Base-by-base conservation (phyloP, 345 rosid species). In the Leavenworthia alabamica region DNA sequence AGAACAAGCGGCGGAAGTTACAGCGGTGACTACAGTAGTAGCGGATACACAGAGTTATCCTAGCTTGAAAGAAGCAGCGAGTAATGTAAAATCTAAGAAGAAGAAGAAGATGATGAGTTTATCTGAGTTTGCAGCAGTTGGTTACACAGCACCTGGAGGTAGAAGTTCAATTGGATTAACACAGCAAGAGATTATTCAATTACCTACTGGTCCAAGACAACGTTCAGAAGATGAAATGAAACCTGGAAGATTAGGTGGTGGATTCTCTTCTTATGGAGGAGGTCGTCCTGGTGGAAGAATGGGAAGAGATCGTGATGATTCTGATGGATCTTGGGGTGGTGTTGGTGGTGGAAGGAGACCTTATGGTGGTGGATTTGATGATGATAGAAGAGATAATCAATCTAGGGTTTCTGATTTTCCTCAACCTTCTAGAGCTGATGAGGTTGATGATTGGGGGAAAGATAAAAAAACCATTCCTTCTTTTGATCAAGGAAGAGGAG, bases 201-300 rank as follows among this genome's bases (percentile, higher is more conserved):
- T 93, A 10, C 99, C 97, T 0, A 89, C 94, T 11, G 90, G 94
- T 20, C 99, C 99, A 7, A 87, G 80, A 63, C 89, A 93, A 53
- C 87, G 96, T 12, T 81, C 96, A 3, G 77, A 83, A 1, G 97
- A 89, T 4, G 99, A 87, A 78, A 80, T 85, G 91, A 86, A 82
- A 78, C 55, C 76, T 31, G 89, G 94, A 1, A 67, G 89, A 15
- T 84, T 80, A 1, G 95, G 96, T 1, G 93, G 96, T 16, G 97
- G 99, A 4, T 89, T 93, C 78, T 67, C 86, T 11, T 75, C 77
- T 49, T 89, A 82, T 35, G 87, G 95, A 20, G 86, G 92, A 20
- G 86, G 90, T 32, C 64, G 74, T 37, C 45, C 68, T 62, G 8
- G 57, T 62, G 75, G 57, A 6, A 71, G 84, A 62, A 59, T 39